Evolutionary conservation across 2,329 filamentous ascomycete species (phyloP).

Genomic region (Aschersonia sp.): DNA sequence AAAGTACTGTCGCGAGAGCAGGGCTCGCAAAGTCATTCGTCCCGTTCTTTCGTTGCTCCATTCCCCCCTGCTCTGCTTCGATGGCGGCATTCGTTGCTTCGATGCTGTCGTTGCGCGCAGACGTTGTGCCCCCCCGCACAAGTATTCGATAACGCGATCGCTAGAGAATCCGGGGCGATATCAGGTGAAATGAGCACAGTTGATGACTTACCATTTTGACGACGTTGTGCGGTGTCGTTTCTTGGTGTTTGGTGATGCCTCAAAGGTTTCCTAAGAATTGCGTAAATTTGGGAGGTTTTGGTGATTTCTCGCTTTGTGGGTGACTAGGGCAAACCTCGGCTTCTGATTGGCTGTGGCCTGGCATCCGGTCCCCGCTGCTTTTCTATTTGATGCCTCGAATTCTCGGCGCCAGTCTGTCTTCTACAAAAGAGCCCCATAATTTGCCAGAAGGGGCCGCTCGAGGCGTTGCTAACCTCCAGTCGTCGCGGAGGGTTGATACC

Average conservation of each 20-base stretch:
- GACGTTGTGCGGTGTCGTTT: conserved; percentile 28
- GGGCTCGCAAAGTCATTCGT: too few species aligned
- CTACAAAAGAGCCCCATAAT: not conserved
- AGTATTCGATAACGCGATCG: too few species aligned
- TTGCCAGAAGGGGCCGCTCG: too few species aligned
- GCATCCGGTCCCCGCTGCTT: not conserved
- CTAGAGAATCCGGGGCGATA: too few species aligned
- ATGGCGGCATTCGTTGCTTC: too few species aligned
- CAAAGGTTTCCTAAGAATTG: conserved; percentile 16
- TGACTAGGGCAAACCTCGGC: conserved; percentile 22
- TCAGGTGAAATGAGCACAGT: not conserved
- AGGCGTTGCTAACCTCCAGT: too few species aligned
- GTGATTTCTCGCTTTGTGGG: conserved; percentile 30
- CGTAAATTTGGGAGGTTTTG: conserved; percentile 26
- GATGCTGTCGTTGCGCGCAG: too few species aligned
- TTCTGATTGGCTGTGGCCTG: conserved; percentile 16
- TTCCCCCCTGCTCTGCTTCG: too few species aligned
- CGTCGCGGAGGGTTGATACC: too few species aligned
- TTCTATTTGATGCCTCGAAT: conserved; percentile 3
- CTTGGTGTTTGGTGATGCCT: conserved; percentile 25
- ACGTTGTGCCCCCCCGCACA: too few species aligned
- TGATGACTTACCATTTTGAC: conserved; percentile 32
- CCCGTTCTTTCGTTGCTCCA: too few species aligned
- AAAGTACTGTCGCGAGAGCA: too few species aligned
- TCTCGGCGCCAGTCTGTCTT: not conserved